A percentile compares a stretch with the other conserved stretches of the same genome.
phyloP scores from a whole-genome alignment of 2,329 filamentous ascomycete species.

The Pseudopyrenochaeta lycopersici region DNA sequence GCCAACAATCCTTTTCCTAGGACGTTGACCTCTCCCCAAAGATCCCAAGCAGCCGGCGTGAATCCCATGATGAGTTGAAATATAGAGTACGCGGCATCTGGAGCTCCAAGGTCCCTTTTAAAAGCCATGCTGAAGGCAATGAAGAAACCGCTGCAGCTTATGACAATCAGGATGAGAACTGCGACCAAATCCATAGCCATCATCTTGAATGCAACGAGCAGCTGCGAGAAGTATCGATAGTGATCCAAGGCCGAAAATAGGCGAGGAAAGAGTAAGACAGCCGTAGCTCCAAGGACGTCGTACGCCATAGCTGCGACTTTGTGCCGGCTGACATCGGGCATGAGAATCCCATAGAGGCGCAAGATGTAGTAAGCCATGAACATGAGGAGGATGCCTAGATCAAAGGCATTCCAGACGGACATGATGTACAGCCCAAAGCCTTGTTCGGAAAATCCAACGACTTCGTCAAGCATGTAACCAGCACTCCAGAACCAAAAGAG shows the following conservation, averaged over 20 bases:
- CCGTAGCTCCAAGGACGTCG: conserved; percentile 91
- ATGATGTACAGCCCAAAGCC: conserved; percentile 96
- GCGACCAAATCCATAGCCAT: conserved; percentile 92
- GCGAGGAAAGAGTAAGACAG: conserved; percentile 86
- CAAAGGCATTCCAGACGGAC: conserved; percentile 97
- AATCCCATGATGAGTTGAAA: conserved; percentile 97
- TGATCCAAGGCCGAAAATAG: conserved; percentile 94
- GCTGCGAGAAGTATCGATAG: conserved; percentile 94
- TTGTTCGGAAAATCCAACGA: conserved; percentile 96
- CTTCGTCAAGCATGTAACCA: conserved; percentile 94
- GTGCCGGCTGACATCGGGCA: conserved; percentile 74
- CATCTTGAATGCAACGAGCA: conserved; percentile 90
- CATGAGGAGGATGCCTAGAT: conserved; percentile 85
- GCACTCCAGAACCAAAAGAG: conserved; percentile 98
- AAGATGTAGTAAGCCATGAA: conserved; percentile 91
- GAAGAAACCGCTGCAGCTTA: conserved; percentile 93
- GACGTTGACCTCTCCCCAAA: conserved; percentile 82
- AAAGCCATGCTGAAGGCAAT: conserved; percentile 91
- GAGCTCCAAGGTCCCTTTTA: conserved; percentile 72
- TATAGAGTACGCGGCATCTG: conserved; percentile 84
- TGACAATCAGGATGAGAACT: conserved; percentile 82
- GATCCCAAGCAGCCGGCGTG: conserved; percentile 92
- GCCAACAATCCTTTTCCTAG: conserved; percentile 80
- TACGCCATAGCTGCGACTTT: conserved; percentile 86
- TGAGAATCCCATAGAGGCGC: conserved; percentile 84